Base-by-base conservation (phyloP, 495 filamentous ascomycete genomes). In the Aspergillus biplanus region DNA sequence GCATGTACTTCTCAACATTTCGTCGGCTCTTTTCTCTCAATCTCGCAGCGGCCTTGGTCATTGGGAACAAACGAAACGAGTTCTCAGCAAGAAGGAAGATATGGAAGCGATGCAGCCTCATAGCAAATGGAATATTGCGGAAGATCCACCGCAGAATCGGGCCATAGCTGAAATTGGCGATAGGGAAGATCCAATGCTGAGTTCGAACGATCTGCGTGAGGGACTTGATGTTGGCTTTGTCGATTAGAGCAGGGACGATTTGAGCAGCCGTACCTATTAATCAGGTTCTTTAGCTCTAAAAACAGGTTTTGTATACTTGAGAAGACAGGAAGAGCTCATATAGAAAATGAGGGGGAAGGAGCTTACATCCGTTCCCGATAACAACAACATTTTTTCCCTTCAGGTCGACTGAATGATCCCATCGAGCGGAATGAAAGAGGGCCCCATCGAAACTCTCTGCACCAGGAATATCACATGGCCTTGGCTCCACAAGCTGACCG, bases 351-450 rank as follows among this genome's bases (percentile, higher is more conserved):
- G 33, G 46, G 18, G 47, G 39, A 13, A 21, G 18, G 12, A 27
- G 21, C 70, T 44, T 52, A 76, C 70, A 78, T 61, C 69, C 77
- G 62, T 75, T 81, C 15, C 86, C 87, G 54, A 89, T 81, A 42
- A 88, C 75, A 18, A 81, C 82, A 7, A 87, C 82, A 11, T 80
- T 80, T 67, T 89, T 89, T 52, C 78, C 80, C n/a, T 77, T 58
- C 62, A 83, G 79, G 58, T 84, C 74, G 21, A 88, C 85, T 16
- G 72, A 65, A 52, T 82, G 75, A 37, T 86, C 78, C 87, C 86
- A 90, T 52, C 75, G 73, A 2, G 86, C 86, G 0, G 83, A 86
- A 62, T 90, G 86, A 59, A 89, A 80, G 6, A 87, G 64, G 5
- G 64, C 61, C 18, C 86, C 87, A 35, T 83, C 52, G 68, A 86